Evolutionary conservation across 257 asterid species (phyloP).

Genomic region (Coffea canephora): DNA sequence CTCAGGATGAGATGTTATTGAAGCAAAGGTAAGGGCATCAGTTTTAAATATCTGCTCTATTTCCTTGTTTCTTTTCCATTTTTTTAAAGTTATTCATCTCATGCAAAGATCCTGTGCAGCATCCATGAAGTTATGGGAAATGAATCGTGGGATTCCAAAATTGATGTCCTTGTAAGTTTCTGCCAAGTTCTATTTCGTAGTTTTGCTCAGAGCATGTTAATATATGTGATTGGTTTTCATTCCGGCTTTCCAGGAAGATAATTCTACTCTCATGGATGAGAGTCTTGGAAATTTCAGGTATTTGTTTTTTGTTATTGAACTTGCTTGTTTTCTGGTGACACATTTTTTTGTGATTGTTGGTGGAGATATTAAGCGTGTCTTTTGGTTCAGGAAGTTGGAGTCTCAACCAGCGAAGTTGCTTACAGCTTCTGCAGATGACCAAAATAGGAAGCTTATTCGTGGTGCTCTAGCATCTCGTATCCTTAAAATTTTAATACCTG

Average conservation of each 20-base stretch:
- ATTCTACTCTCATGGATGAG: slow-evolving; percentile 39
- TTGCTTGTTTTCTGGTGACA: slow-evolving; percentile 10
- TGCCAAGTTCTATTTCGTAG: slow-evolving; percentile 4
- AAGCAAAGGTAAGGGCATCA: slow-evolving; percentile 72
- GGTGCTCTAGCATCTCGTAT: slow-evolving; percentile 78
- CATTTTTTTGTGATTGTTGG: slow-evolving; percentile 9
- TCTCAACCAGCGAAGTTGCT: slow-evolving; percentile 71
- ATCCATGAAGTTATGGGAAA: slow-evolving; percentile 74
- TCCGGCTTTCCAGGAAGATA: slow-evolving; percentile 54
- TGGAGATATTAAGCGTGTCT: slow-evolving; percentile 18
- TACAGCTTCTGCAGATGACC: slow-evolving; percentile 67
- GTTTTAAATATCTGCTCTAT: slow-evolving; percentile 1
- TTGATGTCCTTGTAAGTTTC: slow-evolving; percentile 51
- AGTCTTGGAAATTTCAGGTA: slow-evolving; percentile 62
- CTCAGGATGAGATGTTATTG: slow-evolving; percentile 76
- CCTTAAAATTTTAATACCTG: slow-evolving; percentile 43
- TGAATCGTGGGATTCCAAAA: slow-evolving; percentile 61
- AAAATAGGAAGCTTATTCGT: slow-evolving; percentile 52
- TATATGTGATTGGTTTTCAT: slow-evolving; percentile 17
- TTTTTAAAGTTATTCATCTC: background rate
- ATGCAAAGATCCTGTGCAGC: slow-evolving; percentile 50
- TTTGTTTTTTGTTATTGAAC: slow-evolving; percentile 17
- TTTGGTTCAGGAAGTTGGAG: slow-evolving; percentile 61
- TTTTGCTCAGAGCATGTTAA: slow-evolving; percentile 20
- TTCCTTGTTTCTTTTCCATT: slow-evolving; percentile 11